Evolutionary conservation across 768 basidiomycete species (phyloP), one percentile per base, ranked within the genome.

Genomic region (Candolleomyces efflorescens): DNA sequence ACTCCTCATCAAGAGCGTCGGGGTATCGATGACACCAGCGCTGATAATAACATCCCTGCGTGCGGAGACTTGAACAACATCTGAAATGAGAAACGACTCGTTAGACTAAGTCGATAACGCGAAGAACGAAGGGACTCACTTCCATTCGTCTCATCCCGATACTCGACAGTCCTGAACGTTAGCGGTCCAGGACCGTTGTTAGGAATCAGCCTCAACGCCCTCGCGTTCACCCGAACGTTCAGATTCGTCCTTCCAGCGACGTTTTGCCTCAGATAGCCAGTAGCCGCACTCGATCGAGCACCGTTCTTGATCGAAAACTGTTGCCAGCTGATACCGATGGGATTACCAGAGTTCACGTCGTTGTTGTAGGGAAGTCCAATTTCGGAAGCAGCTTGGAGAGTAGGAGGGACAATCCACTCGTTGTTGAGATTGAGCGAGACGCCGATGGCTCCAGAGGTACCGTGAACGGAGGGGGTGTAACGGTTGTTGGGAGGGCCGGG

Each of bases 31-130:
- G 3, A 66, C 59, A 23, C 76, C 76, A 13, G 71, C 73, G 1
- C 73, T 73, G 2, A 77, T 64, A 38, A 77, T 71, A 36, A 75
- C 65, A 52, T 76, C 75, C 46, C 67, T 70, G n/a, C 51, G 61
- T 1, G 74, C 73, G 10, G 49, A 27, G 18, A 36, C 49, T n/a
- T 27, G 7, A 32, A n/a, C 49, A 17, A 26, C 18, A 23, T 24
- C 36, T 50, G 46, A n/a, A n/a, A n/a, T n/a, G n/a, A n/a, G n/a
- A n/a, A n/a, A n/a, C n/a, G n/a, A n/a, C n/a, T n/a, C n/a, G n/a
- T n/a, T n/a, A n/a, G n/a, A n/a, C n/a, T n/a, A n/a, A n/a, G n/a
- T n/a, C n/a, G n/a, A n/a, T n/a, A 24, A 11, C 5, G 20, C 1
- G 43, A 3, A 44, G 43, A 44, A 44, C 20, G 6, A 10, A 44